A percentile compares a stretch with the other conserved stretches of the same genome.
Conservation (phyloP, 1,284 basidiomycete genomes). For the Sanghuangporus sanghuang region DNA sequence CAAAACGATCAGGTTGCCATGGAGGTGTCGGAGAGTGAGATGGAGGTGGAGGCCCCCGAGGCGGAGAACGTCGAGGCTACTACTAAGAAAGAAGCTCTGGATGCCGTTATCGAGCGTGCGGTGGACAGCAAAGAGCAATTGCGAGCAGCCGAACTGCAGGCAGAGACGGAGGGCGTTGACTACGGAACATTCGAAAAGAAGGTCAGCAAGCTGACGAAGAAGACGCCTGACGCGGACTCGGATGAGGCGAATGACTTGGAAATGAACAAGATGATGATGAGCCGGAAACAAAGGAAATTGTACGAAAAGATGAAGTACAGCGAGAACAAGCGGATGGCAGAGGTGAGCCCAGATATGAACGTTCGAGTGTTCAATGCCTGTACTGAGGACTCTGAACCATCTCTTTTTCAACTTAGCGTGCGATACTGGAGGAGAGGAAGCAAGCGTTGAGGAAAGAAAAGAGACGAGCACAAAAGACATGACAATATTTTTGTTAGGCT, state of each 20-base stretch:
- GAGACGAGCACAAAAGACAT: conserved; percentile 19
- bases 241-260: conserved; percentile 56
- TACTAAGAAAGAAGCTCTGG: conserved; percentile 36
- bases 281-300: conserved; percentile 92
- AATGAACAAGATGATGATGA: conserved; percentile 99
- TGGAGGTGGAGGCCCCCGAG: conserved; percentile 32
- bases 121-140: conserved; percentile 66
- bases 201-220: conserved; percentile 57
- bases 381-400: conserved; percentile 7
- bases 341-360: conserved; percentile 51
- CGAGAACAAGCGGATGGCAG: conserved; percentile 72
- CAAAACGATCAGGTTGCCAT: conserved; percentile 36
- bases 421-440: conserved; percentile 25
- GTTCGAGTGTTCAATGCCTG: neutral
- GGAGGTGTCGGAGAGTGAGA: conserved; percentile 29
- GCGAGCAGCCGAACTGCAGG: conserved; percentile 88
- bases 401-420: conserved; percentile 8
- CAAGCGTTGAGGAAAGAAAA: conserved; percentile 24
- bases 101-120: conserved; percentile 47
- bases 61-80: conserved; percentile 31
- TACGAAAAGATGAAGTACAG: conserved; percentile 95
- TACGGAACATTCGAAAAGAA: conserved; percentile 81
- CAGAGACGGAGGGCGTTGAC: conserved; percentile 86
- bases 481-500: neutral
- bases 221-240: conserved; percentile 33